phyloP scores from a whole-genome alignment of 1,139 yeast species.

The Blastobotrys persicus region DNA sequence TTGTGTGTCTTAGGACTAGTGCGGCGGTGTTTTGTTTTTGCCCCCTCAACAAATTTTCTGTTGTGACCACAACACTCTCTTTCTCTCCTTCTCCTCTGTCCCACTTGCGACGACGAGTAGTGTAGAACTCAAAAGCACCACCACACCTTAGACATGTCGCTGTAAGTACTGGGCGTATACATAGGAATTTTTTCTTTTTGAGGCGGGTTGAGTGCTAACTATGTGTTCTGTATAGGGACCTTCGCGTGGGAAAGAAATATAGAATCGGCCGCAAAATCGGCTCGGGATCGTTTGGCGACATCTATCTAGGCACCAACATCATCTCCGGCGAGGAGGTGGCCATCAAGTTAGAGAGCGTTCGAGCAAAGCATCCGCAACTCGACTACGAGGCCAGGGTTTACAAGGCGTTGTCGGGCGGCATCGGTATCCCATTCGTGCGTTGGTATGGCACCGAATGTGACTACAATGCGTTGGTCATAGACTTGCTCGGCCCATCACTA shows the following conservation, averaged over 20 bases:
- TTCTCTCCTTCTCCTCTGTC: neutral
- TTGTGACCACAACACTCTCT: conserved; percentile 2
- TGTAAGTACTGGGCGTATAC: conserved; percentile 6
- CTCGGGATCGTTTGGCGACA: conserved; percentile 96
- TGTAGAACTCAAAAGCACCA: neutral
- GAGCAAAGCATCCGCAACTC: conserved; percentile 94
- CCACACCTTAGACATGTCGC: conserved; percentile 1
- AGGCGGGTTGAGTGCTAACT: too few species aligned
- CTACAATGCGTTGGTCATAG: conserved; percentile 95
- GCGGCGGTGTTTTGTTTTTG: neutral
- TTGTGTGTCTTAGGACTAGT: neutral
- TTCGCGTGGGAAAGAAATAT: conserved; percentile 92
- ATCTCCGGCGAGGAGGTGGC: conserved; percentile 98
- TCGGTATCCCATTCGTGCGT: conserved; percentile 94
- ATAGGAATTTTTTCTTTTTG: too few species aligned
- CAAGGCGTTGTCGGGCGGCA: conserved; percentile 92
- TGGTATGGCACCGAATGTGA: conserved; percentile 98
- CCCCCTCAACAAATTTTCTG: conserved; percentile 3
- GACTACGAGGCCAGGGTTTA: conserved; percentile 96
- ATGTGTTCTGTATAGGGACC: conserved; percentile 43
- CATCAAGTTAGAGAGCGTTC: conserved; percentile 83
- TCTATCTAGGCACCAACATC: conserved; percentile 82
- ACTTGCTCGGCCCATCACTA: conserved; percentile 88
- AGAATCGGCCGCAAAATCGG: conserved; percentile 96
- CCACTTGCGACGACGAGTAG: neutral